Evolutionary conservation across 352 stramenopile species (phyloP).

Genomic region (Phytophthora pinifolia): DNA sequence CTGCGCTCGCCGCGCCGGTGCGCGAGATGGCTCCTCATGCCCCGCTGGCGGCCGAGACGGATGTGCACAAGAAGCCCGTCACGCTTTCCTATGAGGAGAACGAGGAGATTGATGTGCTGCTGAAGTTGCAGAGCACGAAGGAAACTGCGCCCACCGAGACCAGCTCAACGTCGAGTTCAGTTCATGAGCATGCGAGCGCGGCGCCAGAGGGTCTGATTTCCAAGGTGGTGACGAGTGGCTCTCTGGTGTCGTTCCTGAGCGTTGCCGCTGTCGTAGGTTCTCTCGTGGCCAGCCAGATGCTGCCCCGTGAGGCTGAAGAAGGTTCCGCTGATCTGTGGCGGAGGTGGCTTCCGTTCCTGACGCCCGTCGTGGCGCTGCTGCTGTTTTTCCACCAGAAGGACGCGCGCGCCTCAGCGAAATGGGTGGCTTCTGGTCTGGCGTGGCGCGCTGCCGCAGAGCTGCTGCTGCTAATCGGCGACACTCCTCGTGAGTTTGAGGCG

Average conservation of each 20-base stretch:
- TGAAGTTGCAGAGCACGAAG: conserved; percentile 17
- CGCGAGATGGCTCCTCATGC: conserved; percentile 22
- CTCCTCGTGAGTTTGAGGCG: conserved; percentile 44
- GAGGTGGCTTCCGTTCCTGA: conserved; percentile 67
- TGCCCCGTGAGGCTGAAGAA: conserved; percentile 35
- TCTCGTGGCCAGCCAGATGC: conserved; percentile 57
- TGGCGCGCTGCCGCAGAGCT: conserved; percentile 76
- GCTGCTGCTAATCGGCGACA: conserved; percentile 56
- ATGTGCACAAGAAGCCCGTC: conserved; percentile 37
- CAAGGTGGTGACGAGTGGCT: conserved; percentile 60
- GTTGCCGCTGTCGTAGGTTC: conserved; percentile 69
- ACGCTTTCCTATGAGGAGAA: conserved; percentile 59
- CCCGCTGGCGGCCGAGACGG: conserved; percentile 10
- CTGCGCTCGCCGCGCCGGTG: conserved; percentile 37
- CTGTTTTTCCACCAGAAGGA: conserved; percentile 80
- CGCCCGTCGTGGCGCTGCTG: conserved; percentile 60
- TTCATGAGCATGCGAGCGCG: conserved; percentile 15
- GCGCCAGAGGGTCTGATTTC: conserved; percentile 30
- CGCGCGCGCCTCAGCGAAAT: conserved; percentile 69
- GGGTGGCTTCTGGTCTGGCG: conserved; percentile 77
- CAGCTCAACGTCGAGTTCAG: conserved; percentile 8
- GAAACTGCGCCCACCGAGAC: conserved; percentile 3
- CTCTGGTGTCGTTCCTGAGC: conserved; percentile 67
- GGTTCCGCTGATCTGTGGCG: conserved; percentile 40
- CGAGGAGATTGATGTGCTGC: conserved; percentile 31